A percentile compares a stretch with the other conserved stretches of the same genome.
These are phyloP conservation scores for Suillus decipiens DNA, from an alignment of 768 basidiomycete genomes.

Conservation along the genomic window DNA sequence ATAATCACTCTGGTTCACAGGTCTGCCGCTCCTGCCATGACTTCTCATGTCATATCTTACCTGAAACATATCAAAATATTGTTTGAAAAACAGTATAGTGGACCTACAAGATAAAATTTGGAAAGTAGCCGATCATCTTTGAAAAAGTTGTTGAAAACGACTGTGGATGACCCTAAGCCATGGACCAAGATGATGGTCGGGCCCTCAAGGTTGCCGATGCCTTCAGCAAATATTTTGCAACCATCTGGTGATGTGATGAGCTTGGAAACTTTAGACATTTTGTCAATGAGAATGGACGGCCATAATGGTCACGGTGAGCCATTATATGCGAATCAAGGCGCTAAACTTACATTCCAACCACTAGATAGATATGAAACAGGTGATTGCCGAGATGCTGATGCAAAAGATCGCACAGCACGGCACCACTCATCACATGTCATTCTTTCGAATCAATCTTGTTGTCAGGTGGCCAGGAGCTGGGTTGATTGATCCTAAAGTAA, in stretches of 20 bases:
- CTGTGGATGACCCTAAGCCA: not conserved
- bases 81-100: not conserved
- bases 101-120: not conserved
- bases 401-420: not conserved
- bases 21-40: not conserved
- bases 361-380: not conserved
- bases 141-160: not conserved
- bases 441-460: not conserved
- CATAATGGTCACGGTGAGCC: not conserved
- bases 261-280: not conserved
- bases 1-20: not conserved
- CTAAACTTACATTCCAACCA: too few species aligned
- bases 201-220: not conserved
- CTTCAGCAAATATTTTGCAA: not conserved
- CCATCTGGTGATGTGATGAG: not conserved
- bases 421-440: not conserved
- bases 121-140: not conserved
- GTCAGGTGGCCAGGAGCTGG: not conserved
- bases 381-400: not conserved
- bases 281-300: not conserved
- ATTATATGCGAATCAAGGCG: too few species aligned
- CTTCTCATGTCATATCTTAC: not conserved
- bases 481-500: not conserved
- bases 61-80: not conserved
- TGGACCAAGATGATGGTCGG: not conserved